Base-by-base conservation (phyloP, 345 rosid genomes). In the Citrus unshiu region DNA sequence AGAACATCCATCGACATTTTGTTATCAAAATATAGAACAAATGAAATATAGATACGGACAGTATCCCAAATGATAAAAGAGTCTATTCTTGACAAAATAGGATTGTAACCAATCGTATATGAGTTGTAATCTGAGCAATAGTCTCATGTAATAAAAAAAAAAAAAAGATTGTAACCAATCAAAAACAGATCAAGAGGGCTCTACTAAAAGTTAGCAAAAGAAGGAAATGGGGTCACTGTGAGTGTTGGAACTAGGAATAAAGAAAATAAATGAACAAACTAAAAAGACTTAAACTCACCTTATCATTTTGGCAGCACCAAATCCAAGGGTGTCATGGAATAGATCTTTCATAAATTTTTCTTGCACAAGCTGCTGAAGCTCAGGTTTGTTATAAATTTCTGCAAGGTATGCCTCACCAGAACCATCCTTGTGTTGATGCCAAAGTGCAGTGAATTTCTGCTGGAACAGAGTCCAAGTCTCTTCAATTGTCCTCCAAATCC, bases 261-360 rank as follows among this genome's bases (percentile, higher is more conserved):
- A 65, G 65, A 68, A 72, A 73, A 34, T 35, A 59, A 29, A 70
- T 9, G 6, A 60, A 46, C 51, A 46, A 37, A 32, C 19, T 27
- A 61, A 71, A 68, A 75, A 62, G 32, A 12, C 18, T 34, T 19
- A 10, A 18, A 60, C 77, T 83, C 71, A 91, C 98, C 99, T 91
- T 60, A 91, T 94, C 98, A 96, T 94, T 84, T 96, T 94, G 74
- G 98, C 97, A 71, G 97, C 93, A 35, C 98, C 99, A 39, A 92
- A 96, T 69, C 99, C 99, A 74, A 94, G 94, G 40, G 92, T 77
- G 73, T 94, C 98, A 71, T 93, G 98, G 84, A 94, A 83, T 82
- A 96, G 81, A 76, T 90, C 91, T 72, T 18, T 79, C 90, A 96
- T 89, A 80, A 68, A 93, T 59, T 87, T 88, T 74, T 76, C 88